These are phyloP conservation scores for Apiotrichum veenhuisii DNA, from an alignment of 1,284 basidiomycete species.

Conservation along the genomic window DNA sequence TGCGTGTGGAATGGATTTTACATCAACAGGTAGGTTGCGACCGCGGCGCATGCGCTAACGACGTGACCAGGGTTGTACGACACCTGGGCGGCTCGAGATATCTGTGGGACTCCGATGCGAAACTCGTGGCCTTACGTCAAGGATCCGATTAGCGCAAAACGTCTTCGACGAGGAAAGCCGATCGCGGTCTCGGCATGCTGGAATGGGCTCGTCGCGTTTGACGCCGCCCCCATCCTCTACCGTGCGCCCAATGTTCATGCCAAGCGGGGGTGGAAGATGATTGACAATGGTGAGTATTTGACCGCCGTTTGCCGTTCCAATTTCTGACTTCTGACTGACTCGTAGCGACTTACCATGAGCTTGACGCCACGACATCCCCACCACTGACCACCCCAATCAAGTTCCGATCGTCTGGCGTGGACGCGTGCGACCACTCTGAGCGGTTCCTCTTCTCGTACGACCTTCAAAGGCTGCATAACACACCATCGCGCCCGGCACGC, in stretches of 20 bases:
- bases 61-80: slow-evolving; percentile 50
- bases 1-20: slow-evolving; percentile 58
- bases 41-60: background rate
- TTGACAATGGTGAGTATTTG: slow-evolving; percentile 40
- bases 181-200: slow-evolving; percentile 58
- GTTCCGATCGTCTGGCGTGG: slow-evolving; percentile 53
- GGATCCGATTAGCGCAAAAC: slow-evolving; percentile 46
- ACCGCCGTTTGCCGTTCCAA: background rate
- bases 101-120: slow-evolving; percentile 51
- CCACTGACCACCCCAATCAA: slow-evolving; percentile 48
- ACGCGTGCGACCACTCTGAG: slow-evolving; percentile 57
- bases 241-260: slow-evolving; percentile 9
- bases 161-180: slow-evolving; percentile 49
- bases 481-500: slow-evolving; percentile 41
- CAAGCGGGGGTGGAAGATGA: slow-evolving; percentile 37
- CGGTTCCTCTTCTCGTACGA: slow-evolving; percentile 60
- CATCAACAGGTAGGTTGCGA: slow-evolving; percentile 43
- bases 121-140: slow-evolving; percentile 58
- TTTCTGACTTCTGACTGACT: too few relatives aligned
- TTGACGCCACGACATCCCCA: slow-evolving; percentile 37
- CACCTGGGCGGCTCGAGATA: slow-evolving; percentile 54
- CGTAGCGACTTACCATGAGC: slow-evolving; percentile 31
- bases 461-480: slow-evolving; percentile 53
- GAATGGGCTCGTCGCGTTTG: slow-evolving; percentile 53
- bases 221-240: slow-evolving; percentile 52